Conservation (phyloP, 345 rosid species). For the Rhodomyrtus tomentosa region DNA sequence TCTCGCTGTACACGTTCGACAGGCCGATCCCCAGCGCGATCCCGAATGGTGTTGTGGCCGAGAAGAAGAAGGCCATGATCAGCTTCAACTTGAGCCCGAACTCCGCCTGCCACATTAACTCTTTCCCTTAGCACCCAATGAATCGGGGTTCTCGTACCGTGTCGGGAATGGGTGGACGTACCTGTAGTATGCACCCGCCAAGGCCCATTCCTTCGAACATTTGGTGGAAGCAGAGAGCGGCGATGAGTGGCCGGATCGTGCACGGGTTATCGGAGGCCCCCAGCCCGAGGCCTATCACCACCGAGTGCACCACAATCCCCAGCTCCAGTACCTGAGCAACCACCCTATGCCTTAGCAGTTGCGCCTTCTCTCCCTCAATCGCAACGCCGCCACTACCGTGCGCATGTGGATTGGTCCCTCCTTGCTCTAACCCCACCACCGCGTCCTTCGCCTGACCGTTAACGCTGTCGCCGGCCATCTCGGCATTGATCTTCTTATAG, state of each 20-base stretch:
- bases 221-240: slow-evolving; percentile 89
- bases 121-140: too few species aligned
- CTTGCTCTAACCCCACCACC: background rate
- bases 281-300: slow-evolving; percentile 59
- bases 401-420: background rate
- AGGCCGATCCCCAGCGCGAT: slow-evolving; percentile 50
- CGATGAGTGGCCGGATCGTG: slow-evolving; percentile 54
- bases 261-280: slow-evolving; percentile 69
- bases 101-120: slow-evolving; percentile 58
- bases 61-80: slow-evolving; percentile 56
- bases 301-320: slow-evolving; percentile 73
- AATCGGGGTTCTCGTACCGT: too few species aligned
- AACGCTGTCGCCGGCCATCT: background rate
- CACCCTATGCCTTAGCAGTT: background rate
- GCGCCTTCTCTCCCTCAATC: background rate
- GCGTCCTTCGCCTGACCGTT: background rate
- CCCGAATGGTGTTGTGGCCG: slow-evolving; percentile 61
- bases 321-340: slow-evolving; percentile 51
- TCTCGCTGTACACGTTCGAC: slow-evolving; percentile 40
- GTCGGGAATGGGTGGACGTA: background rate
- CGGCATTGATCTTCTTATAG: background rate
- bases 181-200: slow-evolving; percentile 81
- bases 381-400: background rate
- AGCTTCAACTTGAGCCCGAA: slow-evolving; percentile 31
- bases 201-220: slow-evolving; percentile 91